These are phyloP conservation scores for Ophiorrhiza pumila DNA, from an alignment of 257 asterid genomes.

Conservation along the genomic window DNA sequence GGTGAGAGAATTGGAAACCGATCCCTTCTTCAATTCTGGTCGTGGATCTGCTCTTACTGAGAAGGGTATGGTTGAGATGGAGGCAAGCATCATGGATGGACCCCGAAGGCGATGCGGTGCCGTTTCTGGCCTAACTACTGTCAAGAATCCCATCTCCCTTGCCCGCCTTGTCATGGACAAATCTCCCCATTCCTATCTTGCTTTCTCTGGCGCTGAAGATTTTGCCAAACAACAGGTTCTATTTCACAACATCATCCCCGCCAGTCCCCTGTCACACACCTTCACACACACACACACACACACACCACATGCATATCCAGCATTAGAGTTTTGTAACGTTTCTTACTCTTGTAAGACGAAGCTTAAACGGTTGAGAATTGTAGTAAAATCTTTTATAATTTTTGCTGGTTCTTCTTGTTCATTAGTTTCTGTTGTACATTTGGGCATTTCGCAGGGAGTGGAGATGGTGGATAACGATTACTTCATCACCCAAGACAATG, in stretches of 20 bases:
- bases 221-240: slow-evolving; percentile 79
- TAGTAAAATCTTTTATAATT: not conserved
- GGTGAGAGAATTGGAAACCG: slow-evolving; percentile 89
- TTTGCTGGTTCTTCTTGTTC: not conserved
- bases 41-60: slow-evolving; percentile 97
- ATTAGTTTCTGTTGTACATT: not conserved
- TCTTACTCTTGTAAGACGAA: no score
- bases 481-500: slow-evolving; percentile 85
- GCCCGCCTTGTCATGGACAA: slow-evolving; percentile 98
- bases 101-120: slow-evolving; percentile 91
- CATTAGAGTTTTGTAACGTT: not conserved
- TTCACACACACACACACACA: no score
- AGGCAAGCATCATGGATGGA: slow-evolving; percentile 98
- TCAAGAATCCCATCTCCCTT: slow-evolving; percentile 85
- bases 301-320: no score
- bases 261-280: no score
- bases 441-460: slow-evolving; percentile 72
- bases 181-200: slow-evolving; percentile 94
- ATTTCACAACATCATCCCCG: no score
- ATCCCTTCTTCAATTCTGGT: slow-evolving; percentile 89
- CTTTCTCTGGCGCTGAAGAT: slow-evolving; percentile 83
- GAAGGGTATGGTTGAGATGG: slow-evolving; percentile 97
- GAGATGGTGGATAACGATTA: slow-evolving; percentile 74
- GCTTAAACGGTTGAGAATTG: no score
- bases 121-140: slow-evolving; percentile 84